Evolutionary conservation across 768 basidiomycete genomes (phyloP), one percentile per base, ranked within the genome.

Genomic region (Candolleomyces efflorescens): DNA sequence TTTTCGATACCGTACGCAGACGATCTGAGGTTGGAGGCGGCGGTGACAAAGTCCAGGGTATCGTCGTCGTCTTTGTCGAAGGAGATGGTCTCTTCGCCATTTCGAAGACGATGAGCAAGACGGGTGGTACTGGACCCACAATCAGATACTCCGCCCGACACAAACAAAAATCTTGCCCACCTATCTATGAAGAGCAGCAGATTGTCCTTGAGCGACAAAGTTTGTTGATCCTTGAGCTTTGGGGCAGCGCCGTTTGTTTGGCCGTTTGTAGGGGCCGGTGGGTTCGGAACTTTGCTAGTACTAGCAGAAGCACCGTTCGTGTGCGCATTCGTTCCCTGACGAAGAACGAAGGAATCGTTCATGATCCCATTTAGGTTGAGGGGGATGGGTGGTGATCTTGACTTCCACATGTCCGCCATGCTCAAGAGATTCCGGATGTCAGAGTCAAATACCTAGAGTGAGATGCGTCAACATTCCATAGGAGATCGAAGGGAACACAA

Each of bases 331-430:
- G 41, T 43, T 12, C 41, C 68, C 53, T 57, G 65, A 38, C 71
- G 75, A 18, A 81, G 70, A 12, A 72, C 67, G 65, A 92, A 93
- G 32, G 80, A 77, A 5, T 79, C 86, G 17, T 84, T 72, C 63
- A 84, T 69, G 62, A 98, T 93, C 2, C 74, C 71, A n/a, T 90
- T 85, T 64, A 87, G 94, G 58, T 90, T 85, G 24, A 99, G 81
- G 0, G 95, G 87, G 0, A 81, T 83, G 1, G 97, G 97, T 53
- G 88, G 89, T n/a, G 86, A 83, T 41, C 96, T 82, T 5, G 89
- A 83, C 32, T 86, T 86, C 97, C 97, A 99, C 94, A 99, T 98
- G 65, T 98, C 97, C 13, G 84, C 73, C 97, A 99, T 99, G 17
- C 82, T 83, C 27, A 99, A 77, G 0, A 99, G 79, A 56, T 96